Percentiles rank a stretch among this genome's conserved stretches.
Conservation (phyloP, 768 basidiomycete genomes). For the Boletus reticulatus region DNA sequence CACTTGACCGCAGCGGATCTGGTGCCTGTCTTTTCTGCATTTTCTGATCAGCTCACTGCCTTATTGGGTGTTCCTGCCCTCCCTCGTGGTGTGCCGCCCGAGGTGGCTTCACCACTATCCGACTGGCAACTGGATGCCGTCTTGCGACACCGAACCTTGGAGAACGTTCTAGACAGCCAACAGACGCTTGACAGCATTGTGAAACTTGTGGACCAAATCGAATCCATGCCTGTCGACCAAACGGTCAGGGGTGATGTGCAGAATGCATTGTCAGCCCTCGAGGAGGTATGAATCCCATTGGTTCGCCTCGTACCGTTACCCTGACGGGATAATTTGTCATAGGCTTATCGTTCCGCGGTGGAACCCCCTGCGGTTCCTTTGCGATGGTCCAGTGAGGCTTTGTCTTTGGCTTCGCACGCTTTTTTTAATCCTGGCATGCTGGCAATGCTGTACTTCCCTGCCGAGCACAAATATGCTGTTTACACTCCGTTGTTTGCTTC, state of each 20-base stretch:
- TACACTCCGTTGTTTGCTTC: slow-evolving; percentile 96
- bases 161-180: slow-evolving; percentile 64
- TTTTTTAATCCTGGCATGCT: slow-evolving; percentile 98
- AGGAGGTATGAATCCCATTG: slow-evolving; percentile 50
- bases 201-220: slow-evolving; percentile 79
- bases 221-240: slow-evolving; percentile 87
- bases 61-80: slow-evolving; percentile 80
- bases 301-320: not conserved
- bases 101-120: slow-evolving; percentile 37
- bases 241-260: slow-evolving; percentile 74
- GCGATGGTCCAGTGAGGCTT: slow-evolving; percentile 58
- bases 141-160: slow-evolving; percentile 61
- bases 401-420: slow-evolving; percentile 71
- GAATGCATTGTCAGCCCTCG: slow-evolving; percentile 66
- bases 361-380: slow-evolving; percentile 39
- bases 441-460: slow-evolving; percentile 93
- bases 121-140: slow-evolving; percentile 85
- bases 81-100: slow-evolving; percentile 43
- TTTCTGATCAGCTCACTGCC: slow-evolving; percentile 67
- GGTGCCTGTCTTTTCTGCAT: slow-evolving; percentile 55
- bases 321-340: slow-evolving; percentile 11
- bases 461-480: slow-evolving; percentile 96
- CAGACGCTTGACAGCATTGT: slow-evolving; percentile 83
- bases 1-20: slow-evolving; percentile 42
- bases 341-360: slow-evolving; percentile 23